Evolutionary conservation across 352 stramenopile genomes (phyloP), one percentile per base, ranked within the genome.

Genomic region (Phytopythium helicoides): DNA sequence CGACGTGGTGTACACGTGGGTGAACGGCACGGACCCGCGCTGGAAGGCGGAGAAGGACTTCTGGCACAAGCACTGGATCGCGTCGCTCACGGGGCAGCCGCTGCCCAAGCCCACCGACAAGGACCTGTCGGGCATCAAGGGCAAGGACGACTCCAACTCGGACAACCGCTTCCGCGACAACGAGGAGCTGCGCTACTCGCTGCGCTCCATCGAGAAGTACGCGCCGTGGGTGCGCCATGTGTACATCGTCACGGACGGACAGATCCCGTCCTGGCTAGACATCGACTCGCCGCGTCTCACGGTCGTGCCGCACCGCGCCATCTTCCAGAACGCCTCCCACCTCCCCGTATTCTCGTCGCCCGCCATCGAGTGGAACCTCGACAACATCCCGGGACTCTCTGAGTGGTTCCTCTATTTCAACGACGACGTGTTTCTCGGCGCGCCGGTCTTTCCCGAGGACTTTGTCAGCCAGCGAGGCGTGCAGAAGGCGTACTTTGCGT

Each of bases 1-100:
- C 49, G 94, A 98, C 66, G 92, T 96, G 23, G 94, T 98, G 22
- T 98, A 98, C 69, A 98, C 94, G 57, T 98, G 94, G 94, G 93
- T 98, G 42, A 98, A 98, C 58, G 94, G 94, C 42, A 95, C 87
- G 12, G 94, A 98, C 52, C 90, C 94, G 11, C 71, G 85, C 14
- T 98, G 94, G 94, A 89, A 95, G 41, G 76, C 75, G 16, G 71
- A 94, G 42, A 95, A 95, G 52, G 81, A 92, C 46, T 90, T 87
- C 58, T 95, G 81, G 80, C 85, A 95, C 68, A 86, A 88, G 57
- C 81, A 90, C 62, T 95, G 85, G 85, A 89, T 93, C 53, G 83
- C 82, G 26, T 86, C 81, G 42, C 66, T 98, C 22, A 92, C 83
- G 35, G 75, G 75, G 1, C 80, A 94, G 57, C 74, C 77, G 34